Base-by-base conservation (phyloP, 768 basidiomycete species). In the Mycena rosella region DNA sequence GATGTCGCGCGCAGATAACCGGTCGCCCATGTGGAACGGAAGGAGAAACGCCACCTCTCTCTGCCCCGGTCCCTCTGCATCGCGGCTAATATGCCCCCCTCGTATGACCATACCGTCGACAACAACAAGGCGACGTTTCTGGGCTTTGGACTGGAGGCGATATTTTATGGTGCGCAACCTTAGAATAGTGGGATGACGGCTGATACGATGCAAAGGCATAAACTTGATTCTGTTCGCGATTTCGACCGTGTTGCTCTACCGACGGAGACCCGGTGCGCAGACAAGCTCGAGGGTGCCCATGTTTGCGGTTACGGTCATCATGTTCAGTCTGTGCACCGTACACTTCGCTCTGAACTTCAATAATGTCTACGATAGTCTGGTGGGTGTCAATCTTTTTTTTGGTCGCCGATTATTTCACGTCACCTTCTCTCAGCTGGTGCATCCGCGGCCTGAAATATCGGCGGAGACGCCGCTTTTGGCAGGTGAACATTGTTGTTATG, bases 331-430 rank as follows among this genome's bases (percentile, higher is more conserved):
- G 26, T 59, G 64, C 20, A 65, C 64, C 5, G 40, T 34, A 24
- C 64, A 65, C 44, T 65, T 53, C 48, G 40, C 22, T 18, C 26
- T 65, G n/a, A 65, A 65, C 44, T 65, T 65, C 32, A 65, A 65
- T 48, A 65, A 65, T 30, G 64, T 65, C 1, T 65, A 65, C 26
- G 45, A 65, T 14, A 51, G 64, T 10, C 32, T 48, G 42, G 64
- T 65, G 34, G 17, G 64, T 18, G 9, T 26, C 20, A 9, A 11
- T 17, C 8, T 13, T 42, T 49, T 58, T 34, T 34, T 49, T 44
- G 3, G 26, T 7, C 10, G 8, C 20, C 42, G 26, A 10, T 27
- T 9, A 26, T 32, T 47, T 30, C 8, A 47, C 15, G n/a, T n/a
- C n/a, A n/a, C n/a, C n/a, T n/a, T n/a, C n/a, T 24, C 20, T 18